Base-by-base conservation (phyloP, 1,139 yeast species). In the Candida tetrigidarum region DNA sequence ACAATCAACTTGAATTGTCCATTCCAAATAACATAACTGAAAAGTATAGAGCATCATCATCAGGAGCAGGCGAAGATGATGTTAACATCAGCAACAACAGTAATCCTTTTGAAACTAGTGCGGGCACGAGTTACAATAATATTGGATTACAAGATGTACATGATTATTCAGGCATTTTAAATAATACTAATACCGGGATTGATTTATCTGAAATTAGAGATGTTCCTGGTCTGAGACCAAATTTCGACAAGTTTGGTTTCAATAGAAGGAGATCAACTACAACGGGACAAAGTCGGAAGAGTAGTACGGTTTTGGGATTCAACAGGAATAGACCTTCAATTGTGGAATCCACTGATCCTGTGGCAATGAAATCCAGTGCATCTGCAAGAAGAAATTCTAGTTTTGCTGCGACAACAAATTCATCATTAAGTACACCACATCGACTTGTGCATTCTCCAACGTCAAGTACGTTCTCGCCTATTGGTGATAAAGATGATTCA, bases 161-260 rank as follows among this genome's bases (percentile, higher is more conserved):
- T 57, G 78, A 74, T 54, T 72, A 63, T 52, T 72, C 78, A 11
- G 63, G 64, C 50, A 56, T 73, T 25, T 55, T 74, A 27, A 52
- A 55, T 22, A 74, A 67, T 10, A 51, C 53, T 2, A 72, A 66
- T 42, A n/a, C n/a, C n/a, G 54, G 56, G 3, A 12, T 20, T 19
- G 25, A 16, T 2, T 23, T 23, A 12, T n/a, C 28, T 10, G 40
- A 29, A 19, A 28, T 34, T 3, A 37, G 22, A 20, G 32, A 37
- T 12, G 23, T 29, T 25, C 28, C 42, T 26, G 72, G 64, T 28
- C 66, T 68, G 54, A 57, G 70, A 19, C 53, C 58, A 22, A 62
- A 60, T 19, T 57, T 73, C 35, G 74, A 68, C 32, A 63, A 57
- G 29, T 71, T 63, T 49, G 58, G 71, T 1, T 58, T 72, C 22